Evolutionary conservation across 2,329 filamentous ascomycete species (phyloP), one percentile per base, ranked within the genome.

Genomic region (Whalleya microplaca): DNA sequence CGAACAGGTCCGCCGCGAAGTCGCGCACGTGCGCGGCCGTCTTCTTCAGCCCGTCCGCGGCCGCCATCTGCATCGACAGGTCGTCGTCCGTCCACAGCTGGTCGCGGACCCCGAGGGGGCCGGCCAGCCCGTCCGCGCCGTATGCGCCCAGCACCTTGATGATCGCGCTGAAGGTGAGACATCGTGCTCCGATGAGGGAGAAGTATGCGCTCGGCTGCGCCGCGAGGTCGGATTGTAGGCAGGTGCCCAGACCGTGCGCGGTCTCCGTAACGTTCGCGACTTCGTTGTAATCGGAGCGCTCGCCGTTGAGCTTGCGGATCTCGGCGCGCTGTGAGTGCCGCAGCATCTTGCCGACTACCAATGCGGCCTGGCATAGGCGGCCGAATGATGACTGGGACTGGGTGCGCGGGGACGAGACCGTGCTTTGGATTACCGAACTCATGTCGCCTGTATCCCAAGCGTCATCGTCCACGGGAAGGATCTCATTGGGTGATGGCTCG

Each of bases 371-470:
- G 50, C 73, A 75, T 42, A 85, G 74, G 54, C 81, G 78, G 3
- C 80, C 78, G 69, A 82, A 85, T 41, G 82, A 72, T 19, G 77
- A 74, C 52, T 79, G 64, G 8, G 78, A 64, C 8, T 80, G 78
- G 23, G 74, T 73, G 56, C 80, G 69, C 16, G 82, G 72, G 2
- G 77, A 75, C 53, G 70, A 60, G 14, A 76, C 73, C 45, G 71
- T 57, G 21, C 56, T 61, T 42, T 72, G 68, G 19, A 65, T 51
- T 4, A 65, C 66, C 41, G 62, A 59, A 18, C 64, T 56, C 48
- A 73, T 69, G 46, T 75, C 70, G 45, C 74, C 75, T 18, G 69
- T 57, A 51, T 78, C 75, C 78, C 77, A 81, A 12, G 69, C 69
- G 4, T 58, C 58, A 55, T 80, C 78, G 45, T 75, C 69, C 6